These are phyloP conservation scores for Dipteronia dyeriana DNA, from an alignment of 345 rosid genomes.

Conservation along the genomic window DNA sequence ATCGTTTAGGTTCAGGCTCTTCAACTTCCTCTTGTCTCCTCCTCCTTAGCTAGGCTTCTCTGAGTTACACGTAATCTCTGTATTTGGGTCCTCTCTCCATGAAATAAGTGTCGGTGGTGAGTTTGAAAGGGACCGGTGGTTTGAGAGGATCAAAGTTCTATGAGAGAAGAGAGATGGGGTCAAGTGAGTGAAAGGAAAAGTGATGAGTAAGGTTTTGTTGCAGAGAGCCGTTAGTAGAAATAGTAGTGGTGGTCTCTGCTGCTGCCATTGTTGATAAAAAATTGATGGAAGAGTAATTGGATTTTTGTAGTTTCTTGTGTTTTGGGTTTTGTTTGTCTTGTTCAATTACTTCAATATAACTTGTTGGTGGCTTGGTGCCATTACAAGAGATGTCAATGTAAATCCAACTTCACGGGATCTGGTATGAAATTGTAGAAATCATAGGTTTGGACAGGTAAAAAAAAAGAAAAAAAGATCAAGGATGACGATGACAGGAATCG, in stretches of 20 bases:
- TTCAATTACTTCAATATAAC: too few relatives aligned
- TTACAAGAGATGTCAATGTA: too few relatives aligned
- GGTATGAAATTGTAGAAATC: too few relatives aligned
- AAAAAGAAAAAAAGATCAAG: too few relatives aligned
- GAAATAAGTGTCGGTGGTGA: constrained; percentile 43
- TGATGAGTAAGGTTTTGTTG: constrained; percentile 34
- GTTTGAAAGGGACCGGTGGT: constrained; percentile 52
- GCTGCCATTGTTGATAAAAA: constrained; percentile 38
- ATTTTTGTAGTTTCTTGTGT: constrained; percentile 17
- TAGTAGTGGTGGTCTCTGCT: constrained; percentile 33
- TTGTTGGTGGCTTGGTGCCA: too few relatives aligned
- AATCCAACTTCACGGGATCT: too few relatives aligned
- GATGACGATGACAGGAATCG: too few relatives aligned
- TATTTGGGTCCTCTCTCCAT: constrained; percentile 90
- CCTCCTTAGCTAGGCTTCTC: constrained; percentile 70
- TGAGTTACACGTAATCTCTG: constrained; percentile 59
- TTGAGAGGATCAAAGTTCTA: constrained; percentile 42
- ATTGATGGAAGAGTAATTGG: background rate
- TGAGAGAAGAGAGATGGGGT: constrained; percentile 70
- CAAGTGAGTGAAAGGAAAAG: constrained; percentile 41
- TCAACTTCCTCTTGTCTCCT: constrained; percentile 35
- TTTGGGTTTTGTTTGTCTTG: background rate
- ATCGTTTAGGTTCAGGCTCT: constrained; percentile 34
- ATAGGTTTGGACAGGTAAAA: too few relatives aligned
- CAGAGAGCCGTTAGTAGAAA: constrained; percentile 25